A percentile compares a stretch with the other conserved stretches of the same genome.
phyloP scores from a whole-genome alignment of 139 green algal genomes.

The Eudorina sp. region DNA sequence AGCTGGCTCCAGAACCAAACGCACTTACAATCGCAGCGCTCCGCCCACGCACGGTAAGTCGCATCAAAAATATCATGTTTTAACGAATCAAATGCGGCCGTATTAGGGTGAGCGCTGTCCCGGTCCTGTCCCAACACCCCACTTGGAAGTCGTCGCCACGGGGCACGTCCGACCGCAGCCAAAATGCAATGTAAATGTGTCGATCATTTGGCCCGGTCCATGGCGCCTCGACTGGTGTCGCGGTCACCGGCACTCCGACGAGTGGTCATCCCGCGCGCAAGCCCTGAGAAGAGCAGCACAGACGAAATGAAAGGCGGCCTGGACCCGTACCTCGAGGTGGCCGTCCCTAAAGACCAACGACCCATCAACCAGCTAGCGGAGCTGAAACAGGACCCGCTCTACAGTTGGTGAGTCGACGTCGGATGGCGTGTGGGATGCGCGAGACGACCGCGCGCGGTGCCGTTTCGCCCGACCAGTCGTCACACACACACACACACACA shows the following conservation, averaged over 20 bases:
- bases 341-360: conserved; percentile 85
- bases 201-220: neutral
- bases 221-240: neutral
- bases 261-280: conserved; percentile 10
- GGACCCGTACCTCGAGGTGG: conserved; percentile 71
- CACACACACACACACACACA: too few species aligned
- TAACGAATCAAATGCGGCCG: neutral
- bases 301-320: conserved; percentile 47
- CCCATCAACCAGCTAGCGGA: conserved; percentile 87
- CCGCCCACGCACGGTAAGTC: too few species aligned
- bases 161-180: neutral
- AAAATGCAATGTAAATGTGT: neutral
- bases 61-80: too few species aligned
- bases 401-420: conserved; percentile 40
- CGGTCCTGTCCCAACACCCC: too few species aligned
- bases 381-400: conserved; percentile 80
- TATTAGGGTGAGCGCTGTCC: too few species aligned
- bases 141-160: neutral
- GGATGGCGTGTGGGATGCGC: neutral
- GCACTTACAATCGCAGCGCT: too few species aligned
- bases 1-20: conserved; percentile 7
- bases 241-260: neutral
- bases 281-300: conserved; percentile 21
- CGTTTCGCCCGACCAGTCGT: too few species aligned
- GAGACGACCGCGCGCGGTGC: too few species aligned